phyloP scores from a whole-genome alignment of 306 rosid genomes.

The Malus asiatica region DNA sequence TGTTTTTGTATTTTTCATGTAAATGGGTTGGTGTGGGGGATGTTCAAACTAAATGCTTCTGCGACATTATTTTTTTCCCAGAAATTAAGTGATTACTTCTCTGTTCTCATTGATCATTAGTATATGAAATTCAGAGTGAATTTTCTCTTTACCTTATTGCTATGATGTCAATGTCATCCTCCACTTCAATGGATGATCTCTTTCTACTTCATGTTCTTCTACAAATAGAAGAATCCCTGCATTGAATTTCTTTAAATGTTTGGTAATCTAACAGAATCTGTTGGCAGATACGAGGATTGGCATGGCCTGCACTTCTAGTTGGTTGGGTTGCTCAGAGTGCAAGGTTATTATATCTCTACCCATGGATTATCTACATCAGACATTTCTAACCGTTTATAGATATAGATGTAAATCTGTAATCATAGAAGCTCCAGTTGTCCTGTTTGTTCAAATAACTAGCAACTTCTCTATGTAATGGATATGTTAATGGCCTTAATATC shows the following conservation, averaged over 20 bases:
- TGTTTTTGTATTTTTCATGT: not conserved
- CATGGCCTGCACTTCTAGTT: conserved; percentile 71
- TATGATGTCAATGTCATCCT: not conserved
- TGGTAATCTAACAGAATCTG: conserved; percentile 8
- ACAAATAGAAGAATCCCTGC: not conserved
- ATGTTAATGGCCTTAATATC: not conserved
- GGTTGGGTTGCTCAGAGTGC: conserved; percentile 82
- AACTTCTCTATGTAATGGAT: not conserved
- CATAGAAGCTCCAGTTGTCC: not conserved
- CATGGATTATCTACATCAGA: conserved; percentile 3
- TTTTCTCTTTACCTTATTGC: not conserved
- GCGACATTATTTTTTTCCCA: not conserved
- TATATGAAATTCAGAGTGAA: not conserved
- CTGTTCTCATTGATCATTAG: not conserved
- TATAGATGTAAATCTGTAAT: not conserved
- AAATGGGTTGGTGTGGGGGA: not conserved
- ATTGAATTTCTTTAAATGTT: conserved; percentile 8
- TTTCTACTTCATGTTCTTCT: not conserved
- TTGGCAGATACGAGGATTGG: conserved; percentile 72
- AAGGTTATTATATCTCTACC: conserved; percentile 38
- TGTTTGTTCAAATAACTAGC: not conserved
- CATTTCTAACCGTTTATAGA: not conserved
- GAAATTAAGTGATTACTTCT: not conserved
- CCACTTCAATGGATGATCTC: not conserved
- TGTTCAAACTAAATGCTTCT: not conserved